A percentile compares a stretch with the other conserved stretches of the same genome.
These are phyloP conservation scores for Sphagnum magellanicum DNA, from an alignment of 228 moss, liverwort and hornwort genomes.

Conservation along the genomic window DNA sequence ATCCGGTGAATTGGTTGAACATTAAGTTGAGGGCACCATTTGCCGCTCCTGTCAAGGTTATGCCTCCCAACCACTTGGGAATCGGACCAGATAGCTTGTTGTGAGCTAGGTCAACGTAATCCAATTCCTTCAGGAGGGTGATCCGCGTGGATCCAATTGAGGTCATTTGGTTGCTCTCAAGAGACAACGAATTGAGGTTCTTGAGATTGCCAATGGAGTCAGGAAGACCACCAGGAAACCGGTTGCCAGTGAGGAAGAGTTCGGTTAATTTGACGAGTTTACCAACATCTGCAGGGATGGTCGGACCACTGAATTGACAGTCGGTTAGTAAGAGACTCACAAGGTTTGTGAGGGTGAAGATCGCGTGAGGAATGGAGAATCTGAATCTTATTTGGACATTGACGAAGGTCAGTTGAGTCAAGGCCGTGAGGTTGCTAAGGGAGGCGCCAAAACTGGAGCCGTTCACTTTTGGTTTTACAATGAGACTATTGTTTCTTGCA, in stretches of 20 bases:
- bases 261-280: conserved; percentile 4
- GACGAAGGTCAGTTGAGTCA: conserved; percentile 8
- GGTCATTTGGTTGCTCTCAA: conserved; percentile 14
- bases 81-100: conserved; percentile 14
- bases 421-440: conserved; percentile 14
- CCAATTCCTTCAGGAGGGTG: conserved; percentile 5
- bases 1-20: conserved; percentile 4
- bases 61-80: conserved; percentile 10
- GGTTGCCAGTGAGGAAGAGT: conserved; percentile 19
- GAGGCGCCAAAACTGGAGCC: background rate
- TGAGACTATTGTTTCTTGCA: no score
- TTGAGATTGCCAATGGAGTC: conserved; percentile 18
- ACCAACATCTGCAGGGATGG: conserved; percentile 18
- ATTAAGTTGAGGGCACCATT: conserved; percentile 1
- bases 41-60: conserved; percentile 5
- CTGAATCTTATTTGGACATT: conserved; percentile 14
- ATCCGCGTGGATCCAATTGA: conserved; percentile 11
- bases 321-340: conserved; percentile 1
- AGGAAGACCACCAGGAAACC: conserved; percentile 21
- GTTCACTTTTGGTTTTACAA: no score
- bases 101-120: background rate
- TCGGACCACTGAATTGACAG: conserved; percentile 10
- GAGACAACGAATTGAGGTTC: conserved; percentile 1
- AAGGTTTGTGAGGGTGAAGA: conserved; percentile 14
- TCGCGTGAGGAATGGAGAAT: conserved; percentile 3